These are phyloP conservation scores for Scytalidium lignicola DNA, from an alignment of 2,329 filamentous ascomycete species.

Conservation along the genomic window DNA sequence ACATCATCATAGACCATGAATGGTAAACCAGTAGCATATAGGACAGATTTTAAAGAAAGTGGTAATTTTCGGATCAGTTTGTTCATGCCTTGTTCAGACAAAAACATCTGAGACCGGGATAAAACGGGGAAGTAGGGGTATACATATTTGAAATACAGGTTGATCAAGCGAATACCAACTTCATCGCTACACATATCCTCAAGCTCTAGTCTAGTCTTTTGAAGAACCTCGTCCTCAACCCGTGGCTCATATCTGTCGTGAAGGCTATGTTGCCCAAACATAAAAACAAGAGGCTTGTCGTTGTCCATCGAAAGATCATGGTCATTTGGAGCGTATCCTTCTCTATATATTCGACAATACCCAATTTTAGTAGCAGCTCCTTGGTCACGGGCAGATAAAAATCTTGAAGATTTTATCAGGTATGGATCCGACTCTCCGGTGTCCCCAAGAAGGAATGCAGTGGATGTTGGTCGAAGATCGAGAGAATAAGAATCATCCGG, in stretches of 20 bases:
- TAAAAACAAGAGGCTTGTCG: constrained; percentile 28
- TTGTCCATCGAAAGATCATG: too few relatives aligned
- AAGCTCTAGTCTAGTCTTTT: constrained; percentile 22
- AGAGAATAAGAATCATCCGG: too few relatives aligned
- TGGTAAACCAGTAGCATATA: constrained; percentile 38
- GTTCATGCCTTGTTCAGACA: constrained; percentile 18
- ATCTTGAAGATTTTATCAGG: too few relatives aligned
- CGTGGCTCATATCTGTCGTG: constrained; percentile 26
- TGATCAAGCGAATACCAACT: constrained; percentile 32
- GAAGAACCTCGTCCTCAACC: constrained; percentile 22
- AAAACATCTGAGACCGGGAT: constrained; percentile 29
- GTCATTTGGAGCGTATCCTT: too few relatives aligned
- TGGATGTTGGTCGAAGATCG: too few relatives aligned
- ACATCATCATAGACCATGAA: constrained; percentile 38
- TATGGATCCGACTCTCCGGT: constrained; percentile 29
- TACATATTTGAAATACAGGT: constrained; percentile 36
- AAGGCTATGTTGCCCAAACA: constrained; percentile 25
- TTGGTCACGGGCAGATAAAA: too few relatives aligned
- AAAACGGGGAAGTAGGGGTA: constrained; percentile 40
- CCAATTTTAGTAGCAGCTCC: constrained; percentile 27
- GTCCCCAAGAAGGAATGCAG: constrained; percentile 21
- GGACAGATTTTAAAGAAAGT: constrained; percentile 33
- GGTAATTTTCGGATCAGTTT: constrained; percentile 29
- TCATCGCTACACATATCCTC: constrained; percentile 23
- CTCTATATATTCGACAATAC: constrained; percentile 25